Conservation (phyloP, 2,329 filamentous ascomycete genomes). For the Claviceps purpurea region DNA sequence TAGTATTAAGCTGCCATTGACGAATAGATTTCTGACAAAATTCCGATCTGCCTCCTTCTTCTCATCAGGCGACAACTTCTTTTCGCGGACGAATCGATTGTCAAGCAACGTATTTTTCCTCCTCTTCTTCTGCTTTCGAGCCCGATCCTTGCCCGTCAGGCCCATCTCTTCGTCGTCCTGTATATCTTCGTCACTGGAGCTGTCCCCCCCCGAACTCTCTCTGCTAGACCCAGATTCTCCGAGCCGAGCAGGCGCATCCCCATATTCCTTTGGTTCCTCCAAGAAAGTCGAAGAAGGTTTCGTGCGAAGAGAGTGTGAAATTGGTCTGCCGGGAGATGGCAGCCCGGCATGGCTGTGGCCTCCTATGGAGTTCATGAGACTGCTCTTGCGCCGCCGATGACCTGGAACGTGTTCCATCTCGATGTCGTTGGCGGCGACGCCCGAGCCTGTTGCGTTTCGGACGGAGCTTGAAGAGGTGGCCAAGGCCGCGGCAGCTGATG, state of each 20-base stretch:
- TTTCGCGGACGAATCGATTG: constrained; percentile 50
- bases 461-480: constrained; percentile 7
- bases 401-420: constrained; percentile 44
- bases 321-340: constrained; percentile 9
- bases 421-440: constrained; percentile 26
- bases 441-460: constrained; percentile 5
- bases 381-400: constrained; percentile 43
- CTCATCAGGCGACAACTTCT: constrained; percentile 54
- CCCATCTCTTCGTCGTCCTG: constrained; percentile 86
- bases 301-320: constrained; percentile 4
- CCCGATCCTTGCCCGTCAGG: constrained; percentile 59
- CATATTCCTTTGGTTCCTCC: constrained; percentile 31
- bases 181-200: constrained; percentile 57
- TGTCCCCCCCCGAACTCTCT: constrained; percentile 31
- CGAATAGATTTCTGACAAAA: constrained; percentile 52
- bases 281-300: constrained; percentile 11
- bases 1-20: constrained; percentile 71
- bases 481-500: constrained; percentile 4
- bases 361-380: constrained; percentile 30
- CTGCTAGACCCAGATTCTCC: constrained; percentile 7
- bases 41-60: constrained; percentile 62
- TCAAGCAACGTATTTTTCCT: constrained; percentile 55
- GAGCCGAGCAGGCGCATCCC: constrained; percentile 6
- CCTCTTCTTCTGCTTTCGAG: constrained; percentile 52
- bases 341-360: constrained; percentile 10